Conservation (phyloP, 768 basidiomycete genomes). For the Mycena sanguinolenta region DNA sequence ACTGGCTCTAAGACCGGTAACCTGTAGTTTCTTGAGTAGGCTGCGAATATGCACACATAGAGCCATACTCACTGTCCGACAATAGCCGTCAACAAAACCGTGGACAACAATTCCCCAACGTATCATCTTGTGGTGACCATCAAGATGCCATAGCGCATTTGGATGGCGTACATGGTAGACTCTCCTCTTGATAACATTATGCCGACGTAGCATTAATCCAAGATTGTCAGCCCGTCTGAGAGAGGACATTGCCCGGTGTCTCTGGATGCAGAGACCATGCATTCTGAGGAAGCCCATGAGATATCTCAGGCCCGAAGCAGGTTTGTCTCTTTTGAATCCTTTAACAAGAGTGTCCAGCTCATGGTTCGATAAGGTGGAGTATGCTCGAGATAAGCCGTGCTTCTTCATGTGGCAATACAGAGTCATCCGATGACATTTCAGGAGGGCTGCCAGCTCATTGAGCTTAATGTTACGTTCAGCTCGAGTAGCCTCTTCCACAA, state of each 20-base stretch:
- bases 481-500: too few species aligned
- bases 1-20: conserved; percentile 29
- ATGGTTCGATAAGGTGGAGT: too few species aligned
- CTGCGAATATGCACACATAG: background rate
- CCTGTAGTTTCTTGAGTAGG: conserved; percentile 1
- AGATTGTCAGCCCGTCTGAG: too few species aligned
- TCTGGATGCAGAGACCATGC: background rate
- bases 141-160: background rate
- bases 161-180: background rate
- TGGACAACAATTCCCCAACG: background rate
- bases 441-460: too few species aligned
- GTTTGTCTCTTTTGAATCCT: too few species aligned
- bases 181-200: background rate
- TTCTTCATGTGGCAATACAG: too few species aligned
- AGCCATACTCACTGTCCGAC: too few species aligned
- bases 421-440: too few species aligned
- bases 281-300: background rate
- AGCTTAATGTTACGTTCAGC: too few species aligned
- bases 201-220: background rate
- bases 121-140: background rate
- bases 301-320: too few species aligned
- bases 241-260: background rate
- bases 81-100: too few species aligned
- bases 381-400: too few species aligned
- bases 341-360: background rate